Base-by-base conservation (phyloP, 768 basidiomycete species). In the Tylopilus rubrobrunneus region DNA sequence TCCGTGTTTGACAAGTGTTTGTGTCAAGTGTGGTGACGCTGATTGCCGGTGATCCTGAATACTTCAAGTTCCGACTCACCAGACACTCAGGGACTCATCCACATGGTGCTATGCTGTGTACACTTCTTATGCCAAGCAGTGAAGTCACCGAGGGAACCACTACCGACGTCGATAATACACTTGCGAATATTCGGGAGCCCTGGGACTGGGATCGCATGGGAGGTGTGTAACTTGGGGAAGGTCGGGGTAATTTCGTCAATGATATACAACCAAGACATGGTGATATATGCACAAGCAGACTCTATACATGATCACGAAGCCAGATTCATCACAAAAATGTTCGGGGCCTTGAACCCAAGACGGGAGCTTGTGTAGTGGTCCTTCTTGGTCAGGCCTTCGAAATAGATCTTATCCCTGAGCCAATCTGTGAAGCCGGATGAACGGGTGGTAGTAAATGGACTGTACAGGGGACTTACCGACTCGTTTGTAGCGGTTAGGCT, bases 281-380 rank as follows among this genome's bases (percentile, higher is more conserved):
- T 10, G 40, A 45, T 56, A 58, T 46, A 50, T 56, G 14, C 41
- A 42, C 36, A 48, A 27, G 21, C 46, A 33, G 43, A 39, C 27
- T 44, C 23, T 14, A 19, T 45, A 28, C 9, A 43, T 27, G 46
- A 50, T 73, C 67, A 84, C n/a, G 75, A 69, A 11, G 75, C 73
- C 39, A 88, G 57, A 51, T 78, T 77, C 85, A 92, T 82, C 37
- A 90, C 75, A 64, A 89, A 89, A 37, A 91, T 79, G 63, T 92
- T 92, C 7, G 89, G 82, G 3, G 90, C 90, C 51, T 76, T 78
- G 71, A 82, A 92, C 2, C 90, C 90, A 28, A 92, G 80, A 7
- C 88, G 79, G 9, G 74, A 65, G 27, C 70, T 59, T 2, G 78
- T 73, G 59, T 91, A 92, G 8, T 60, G 62, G 58, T 89, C 87